Conservation (phyloP, 176 grass and related monocot species). For the Rhynchospora breviuscula region DNA sequence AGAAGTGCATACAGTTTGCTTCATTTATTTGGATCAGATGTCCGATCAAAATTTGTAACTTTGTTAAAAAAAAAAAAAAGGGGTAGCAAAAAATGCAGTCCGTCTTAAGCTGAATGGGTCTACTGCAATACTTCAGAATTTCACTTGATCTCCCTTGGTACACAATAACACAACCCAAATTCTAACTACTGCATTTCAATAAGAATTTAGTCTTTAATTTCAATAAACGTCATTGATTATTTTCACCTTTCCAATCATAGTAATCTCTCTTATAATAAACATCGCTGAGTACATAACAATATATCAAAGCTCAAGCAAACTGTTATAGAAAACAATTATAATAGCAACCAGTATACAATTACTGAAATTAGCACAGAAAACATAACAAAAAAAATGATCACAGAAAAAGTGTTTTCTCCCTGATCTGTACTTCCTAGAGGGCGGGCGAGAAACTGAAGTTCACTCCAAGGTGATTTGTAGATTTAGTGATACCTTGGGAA, state of each 20-base stretch:
- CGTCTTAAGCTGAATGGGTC: too few species aligned
- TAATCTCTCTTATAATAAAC: neutral
- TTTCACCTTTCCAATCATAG: neutral
- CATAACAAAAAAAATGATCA: neutral
- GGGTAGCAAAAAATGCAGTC: too few species aligned
- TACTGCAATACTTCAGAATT: too few species aligned
- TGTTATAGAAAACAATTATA: neutral
- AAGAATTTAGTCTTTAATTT: too few species aligned
- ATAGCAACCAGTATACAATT: neutral
- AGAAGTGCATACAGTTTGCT: too few species aligned
- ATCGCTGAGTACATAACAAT: neutral
- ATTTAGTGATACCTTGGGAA: constrained; percentile 1
- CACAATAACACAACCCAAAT: too few species aligned
- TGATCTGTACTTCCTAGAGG: neutral
- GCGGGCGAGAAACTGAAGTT: neutral
- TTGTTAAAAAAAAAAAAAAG: too few species aligned
- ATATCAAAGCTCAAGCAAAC: neutral
- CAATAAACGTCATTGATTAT: neutral
- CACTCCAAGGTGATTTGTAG: constrained; percentile 2
- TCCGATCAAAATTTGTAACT: too few species aligned
- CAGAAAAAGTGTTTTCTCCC: neutral
- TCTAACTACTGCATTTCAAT: too few species aligned
- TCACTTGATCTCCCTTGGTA: too few species aligned
- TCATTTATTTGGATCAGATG: too few species aligned
- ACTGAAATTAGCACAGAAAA: neutral